Conservation (phyloP, 2,329 filamentous ascomycete genomes). For the Aspergillus sojae region DNA sequence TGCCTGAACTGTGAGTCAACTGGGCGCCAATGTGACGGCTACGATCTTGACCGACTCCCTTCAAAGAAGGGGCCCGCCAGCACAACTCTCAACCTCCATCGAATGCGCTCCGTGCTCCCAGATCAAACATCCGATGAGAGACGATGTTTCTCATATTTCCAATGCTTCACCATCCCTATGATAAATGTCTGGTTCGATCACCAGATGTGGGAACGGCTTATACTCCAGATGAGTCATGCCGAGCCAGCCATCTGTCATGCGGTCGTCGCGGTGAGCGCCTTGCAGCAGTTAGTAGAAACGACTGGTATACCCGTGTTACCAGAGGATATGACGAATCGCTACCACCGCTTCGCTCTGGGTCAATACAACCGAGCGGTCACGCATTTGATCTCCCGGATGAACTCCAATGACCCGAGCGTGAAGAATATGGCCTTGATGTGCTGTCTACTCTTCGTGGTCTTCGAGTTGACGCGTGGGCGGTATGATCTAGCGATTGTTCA, state of each 20-base stretch:
- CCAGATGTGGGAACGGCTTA: slow-evolving; percentile 11
- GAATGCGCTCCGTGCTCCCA: background rate
- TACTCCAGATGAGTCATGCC: slow-evolving; percentile 3
- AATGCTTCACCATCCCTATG: slow-evolving; percentile 16
- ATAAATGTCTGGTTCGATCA: slow-evolving; percentile 19
- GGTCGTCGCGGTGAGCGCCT: slow-evolving; percentile 7
- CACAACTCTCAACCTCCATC: background rate
- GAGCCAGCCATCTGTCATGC: slow-evolving; percentile 16
- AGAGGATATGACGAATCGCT: slow-evolving; percentile 8
- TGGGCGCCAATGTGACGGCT: slow-evolving; percentile 43
- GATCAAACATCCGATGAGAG: slow-evolving; percentile 19
- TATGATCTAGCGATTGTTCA: slow-evolving; percentile 15
- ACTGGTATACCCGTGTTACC: slow-evolving; percentile 3
- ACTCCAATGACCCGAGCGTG: slow-evolving; percentile 13
- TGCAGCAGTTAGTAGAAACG: slow-evolving; percentile 5
- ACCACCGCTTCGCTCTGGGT: slow-evolving; percentile 14
- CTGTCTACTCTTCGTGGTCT: slow-evolving; percentile 14
- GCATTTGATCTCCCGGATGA: slow-evolving; percentile 3
- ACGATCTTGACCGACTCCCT: slow-evolving; percentile 24
- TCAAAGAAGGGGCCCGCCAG: background rate
- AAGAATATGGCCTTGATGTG: slow-evolving; percentile 10
- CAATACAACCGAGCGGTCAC: slow-evolving; percentile 6
- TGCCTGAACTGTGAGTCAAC: slow-evolving; percentile 41
- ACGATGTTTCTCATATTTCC: slow-evolving; percentile 24
- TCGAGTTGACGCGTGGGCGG: slow-evolving; percentile 6